Base-by-base conservation (phyloP, 2,329 filamentous ascomycete genomes). In the Scedosporium apiospermum region DNA sequence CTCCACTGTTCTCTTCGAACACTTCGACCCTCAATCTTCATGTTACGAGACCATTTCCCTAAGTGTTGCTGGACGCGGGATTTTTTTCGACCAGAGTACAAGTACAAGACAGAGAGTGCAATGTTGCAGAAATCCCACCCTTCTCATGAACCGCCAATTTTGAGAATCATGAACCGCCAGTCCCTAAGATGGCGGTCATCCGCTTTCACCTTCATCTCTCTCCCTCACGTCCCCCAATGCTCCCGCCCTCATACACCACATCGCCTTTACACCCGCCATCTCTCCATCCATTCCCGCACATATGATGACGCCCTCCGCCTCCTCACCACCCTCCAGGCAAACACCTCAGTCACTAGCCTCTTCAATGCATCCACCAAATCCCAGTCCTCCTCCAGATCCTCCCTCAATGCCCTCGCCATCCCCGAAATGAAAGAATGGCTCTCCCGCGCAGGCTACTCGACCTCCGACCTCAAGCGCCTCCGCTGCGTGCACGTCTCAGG, bases 361-460 rank as follows among this genome's bases (percentile, higher is more conserved):
- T 84, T 84, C 68, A 72, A 75, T 55, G 70, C 66, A 62, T 41
- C 12, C 62, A 27, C 67, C 4, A 61, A 59, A 5, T 63, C 61
- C 3, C 12, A 88, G 23, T 23, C 23, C 46, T 75, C 80, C 27
- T 81, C 84, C 65, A 72, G 42, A 66, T 63, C 62, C 3, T 64
- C 72, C 42, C 76, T 90, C 76, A 96, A 96, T 70, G 80, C 87
- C 58, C 80, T 80, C 62, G 89, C 92, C 6, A 86, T 96, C 59
- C 89, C 90, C 0, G 91, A 96, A 72, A 93, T 95, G 83, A 77
- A 87, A 30, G 83, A 86, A 67, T 96, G 90, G 89, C 85, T 90
- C 66, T 78, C 76, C 57, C 88, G 88, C 65, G 86, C 90, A 62
- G 91, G 91, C 58, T 90, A 96, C 75, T 76, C 88, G 75, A 73